Base-by-base conservation (phyloP, 1,284 basidiomycete genomes). In the Ceratobasidium sp. region DNA sequence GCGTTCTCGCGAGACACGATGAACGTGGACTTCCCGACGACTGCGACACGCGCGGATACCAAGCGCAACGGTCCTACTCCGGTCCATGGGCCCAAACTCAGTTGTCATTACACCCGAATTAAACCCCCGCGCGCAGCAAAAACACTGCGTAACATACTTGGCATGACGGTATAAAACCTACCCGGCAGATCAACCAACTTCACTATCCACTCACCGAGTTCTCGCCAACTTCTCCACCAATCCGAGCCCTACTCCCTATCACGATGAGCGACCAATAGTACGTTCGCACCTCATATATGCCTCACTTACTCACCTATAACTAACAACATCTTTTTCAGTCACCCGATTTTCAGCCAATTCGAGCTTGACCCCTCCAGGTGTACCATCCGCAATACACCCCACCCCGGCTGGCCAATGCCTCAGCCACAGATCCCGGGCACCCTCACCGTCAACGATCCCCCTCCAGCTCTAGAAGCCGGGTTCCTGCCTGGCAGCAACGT, bases 241-340 rank as follows among this genome's bases (percentile, higher is more conserved):
- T 27, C 31, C 31, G 22, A 31, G 29, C 45, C 17, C 22, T 17
- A 48, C 33, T 8, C 9, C 31, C 11, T 19, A 48, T 45, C 11
- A 63, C 15, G 45, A 72, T 73, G 69, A 73, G 57, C 69, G 50
- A 73, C n/a, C 47, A 57, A 17, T 51, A 36, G 69, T 73, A 53
- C 1, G 69, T 51, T n/a, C 7, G 11, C 27, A 27, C 15, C 22
- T n/a, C 5, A 3, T 44, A n/a, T 44, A 27, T 24, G 19, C 15
- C 27, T 44, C 33, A 8, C n/a, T 31, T 7, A 6, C 27, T 44
- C 33, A 8, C n/a, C n/a, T 7, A 6, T 41, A 50, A 69, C 36
- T 73, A 33, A 71, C 31, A 7, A 17, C 15, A 47, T 9, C 36
- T n/a, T 53, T 51, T 22, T 45, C 33, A 73, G 69, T 33, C 56